A percentile compares a stretch with the other conserved stretches of the same genome.
These are phyloP conservation scores for Herpotrichia juniperi DNA, from an alignment of 2,329 filamentous ascomycete genomes.

Conservation along the genomic window DNA sequence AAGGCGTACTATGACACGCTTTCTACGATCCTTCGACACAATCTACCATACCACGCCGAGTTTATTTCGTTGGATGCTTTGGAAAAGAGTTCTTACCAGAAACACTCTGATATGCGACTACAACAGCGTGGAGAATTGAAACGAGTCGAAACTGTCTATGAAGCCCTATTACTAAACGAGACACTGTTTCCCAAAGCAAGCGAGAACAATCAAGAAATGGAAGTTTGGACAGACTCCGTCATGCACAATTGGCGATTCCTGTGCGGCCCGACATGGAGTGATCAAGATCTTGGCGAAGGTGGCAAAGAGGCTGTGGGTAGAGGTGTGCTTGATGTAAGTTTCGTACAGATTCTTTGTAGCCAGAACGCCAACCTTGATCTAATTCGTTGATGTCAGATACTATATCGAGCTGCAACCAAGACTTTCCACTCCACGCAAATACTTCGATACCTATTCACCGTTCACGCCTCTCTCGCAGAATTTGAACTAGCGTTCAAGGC, in stretches of 20 bases:
- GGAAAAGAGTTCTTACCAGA: constrained; percentile 31
- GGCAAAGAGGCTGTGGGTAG: constrained; percentile 78
- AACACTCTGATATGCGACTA: constrained; percentile 35
- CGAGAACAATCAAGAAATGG: constrained; percentile 78
- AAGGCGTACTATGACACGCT: constrained; percentile 81
- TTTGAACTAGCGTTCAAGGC: constrained; percentile 91
- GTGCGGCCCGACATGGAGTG: constrained; percentile 79
- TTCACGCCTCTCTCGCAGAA: constrained; percentile 86
- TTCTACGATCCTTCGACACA: constrained; percentile 74
- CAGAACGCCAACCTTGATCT: not conserved
- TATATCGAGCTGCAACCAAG: constrained; percentile 90
- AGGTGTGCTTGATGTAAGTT: constrained; percentile 71
- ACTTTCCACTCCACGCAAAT: constrained; percentile 95
- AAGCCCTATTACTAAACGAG: constrained; percentile 77
- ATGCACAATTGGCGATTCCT: constrained; percentile 86
- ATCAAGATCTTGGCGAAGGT: constrained; percentile 80
- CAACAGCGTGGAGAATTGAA: constrained; percentile 77
- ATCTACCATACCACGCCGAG: constrained; percentile 63
- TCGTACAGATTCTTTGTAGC: not conserved
- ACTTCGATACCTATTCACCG: constrained; percentile 82
- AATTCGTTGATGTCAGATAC: constrained; percentile 58
- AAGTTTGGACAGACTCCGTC: constrained; percentile 78
- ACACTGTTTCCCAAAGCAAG: constrained; percentile 85
- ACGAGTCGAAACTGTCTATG: constrained; percentile 78
- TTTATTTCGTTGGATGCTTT: constrained; percentile 28